phyloP scores from a whole-genome alignment of 192 early-diverging fungal species.

The Powellomyces hirtus region DNA sequence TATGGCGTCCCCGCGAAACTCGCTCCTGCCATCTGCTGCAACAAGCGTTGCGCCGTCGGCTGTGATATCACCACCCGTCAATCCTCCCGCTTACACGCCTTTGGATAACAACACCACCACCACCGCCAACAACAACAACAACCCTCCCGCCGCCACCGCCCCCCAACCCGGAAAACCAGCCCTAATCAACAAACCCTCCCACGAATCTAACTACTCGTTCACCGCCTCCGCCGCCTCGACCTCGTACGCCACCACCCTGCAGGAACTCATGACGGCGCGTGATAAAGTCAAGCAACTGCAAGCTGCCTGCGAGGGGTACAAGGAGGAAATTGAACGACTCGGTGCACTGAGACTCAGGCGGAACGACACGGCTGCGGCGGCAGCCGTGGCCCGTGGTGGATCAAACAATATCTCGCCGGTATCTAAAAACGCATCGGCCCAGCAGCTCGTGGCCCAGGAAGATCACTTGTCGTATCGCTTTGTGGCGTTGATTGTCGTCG shows the following conservation, averaged over 20 bases:
- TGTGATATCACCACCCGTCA: too few relatives aligned
- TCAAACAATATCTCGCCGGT: too few relatives aligned
- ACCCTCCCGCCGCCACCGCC: slow-evolving; percentile 1
- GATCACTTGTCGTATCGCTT: too few relatives aligned
- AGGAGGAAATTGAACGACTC: slow-evolving; percentile 47
- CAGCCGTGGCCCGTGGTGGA: not conserved
- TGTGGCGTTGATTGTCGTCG: too few relatives aligned
- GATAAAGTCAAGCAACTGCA: slow-evolving; percentile 43
- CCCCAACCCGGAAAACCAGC: not conserved
- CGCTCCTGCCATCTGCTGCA: slow-evolving; percentile 8
- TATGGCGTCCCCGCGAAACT: not conserved
- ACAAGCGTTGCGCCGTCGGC: too few relatives aligned
- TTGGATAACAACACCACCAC: too few relatives aligned
- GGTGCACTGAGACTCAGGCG: slow-evolving; percentile 35
- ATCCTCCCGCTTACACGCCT: too few relatives aligned
- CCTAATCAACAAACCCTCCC: too few relatives aligned
- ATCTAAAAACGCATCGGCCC: too few relatives aligned
- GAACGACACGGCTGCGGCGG: too few relatives aligned
- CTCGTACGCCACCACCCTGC: slow-evolving; percentile 9
- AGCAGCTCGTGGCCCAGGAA: too few relatives aligned
- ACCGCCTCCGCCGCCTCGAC: not conserved
- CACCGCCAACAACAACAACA: too few relatives aligned
- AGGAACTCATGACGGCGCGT: slow-evolving; percentile 28
- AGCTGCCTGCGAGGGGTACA: slow-evolving; percentile 49
- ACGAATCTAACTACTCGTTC: not conserved